phyloP scores from a whole-genome alignment of 352 stramenopile species.

The Phytophthora aleatoria region DNA sequence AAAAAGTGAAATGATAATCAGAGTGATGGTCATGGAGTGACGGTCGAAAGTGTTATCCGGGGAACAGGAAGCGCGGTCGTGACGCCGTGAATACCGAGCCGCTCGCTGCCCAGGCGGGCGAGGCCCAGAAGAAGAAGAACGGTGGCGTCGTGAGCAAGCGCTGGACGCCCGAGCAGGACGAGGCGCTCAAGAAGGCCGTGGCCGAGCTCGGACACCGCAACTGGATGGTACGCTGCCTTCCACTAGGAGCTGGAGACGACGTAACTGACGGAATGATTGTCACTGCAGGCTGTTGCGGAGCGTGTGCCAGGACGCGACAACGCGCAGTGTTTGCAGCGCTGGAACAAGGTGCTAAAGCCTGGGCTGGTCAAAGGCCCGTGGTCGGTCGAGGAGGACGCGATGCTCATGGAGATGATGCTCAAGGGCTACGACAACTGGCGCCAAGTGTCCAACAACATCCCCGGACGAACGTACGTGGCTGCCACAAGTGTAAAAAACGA shows the following conservation, averaged over 20 bases:
- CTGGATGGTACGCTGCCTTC: slow-evolving; percentile 74
- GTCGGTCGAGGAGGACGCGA: slow-evolving; percentile 90
- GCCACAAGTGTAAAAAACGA: neutral
- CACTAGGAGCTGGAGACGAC: neutral
- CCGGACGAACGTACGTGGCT: slow-evolving; percentile 60
- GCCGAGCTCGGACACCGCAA: slow-evolving; percentile 83
- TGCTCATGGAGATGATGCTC: slow-evolving; percentile 87
- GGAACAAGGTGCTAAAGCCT: slow-evolving; percentile 92
- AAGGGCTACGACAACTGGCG: slow-evolving; percentile 81
- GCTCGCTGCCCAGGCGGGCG: slow-evolving; percentile 24
- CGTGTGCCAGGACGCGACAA: slow-evolving; percentile 70
- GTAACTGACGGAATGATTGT: slow-evolving; percentile 6
- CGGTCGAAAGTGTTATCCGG: neutral
- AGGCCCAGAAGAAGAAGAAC: slow-evolving; percentile 57
- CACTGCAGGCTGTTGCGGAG: slow-evolving; percentile 56
- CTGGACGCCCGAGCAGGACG: slow-evolving; percentile 88
- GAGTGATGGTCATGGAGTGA: slow-evolving; percentile 19
- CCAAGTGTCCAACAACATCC: slow-evolving; percentile 70
- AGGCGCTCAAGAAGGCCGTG: slow-evolving; percentile 79
- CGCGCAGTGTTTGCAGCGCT: slow-evolving; percentile 85
- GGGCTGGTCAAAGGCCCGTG: slow-evolving; percentile 93
- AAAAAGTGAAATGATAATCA: neutral
- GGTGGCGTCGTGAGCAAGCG: slow-evolving; percentile 52
- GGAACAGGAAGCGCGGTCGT: slow-evolving; percentile 41
- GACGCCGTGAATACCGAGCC: slow-evolving; percentile 24